Conservation (phyloP, 169 alveolate species). For the Cryptosporidium ubiquitum region DNA sequence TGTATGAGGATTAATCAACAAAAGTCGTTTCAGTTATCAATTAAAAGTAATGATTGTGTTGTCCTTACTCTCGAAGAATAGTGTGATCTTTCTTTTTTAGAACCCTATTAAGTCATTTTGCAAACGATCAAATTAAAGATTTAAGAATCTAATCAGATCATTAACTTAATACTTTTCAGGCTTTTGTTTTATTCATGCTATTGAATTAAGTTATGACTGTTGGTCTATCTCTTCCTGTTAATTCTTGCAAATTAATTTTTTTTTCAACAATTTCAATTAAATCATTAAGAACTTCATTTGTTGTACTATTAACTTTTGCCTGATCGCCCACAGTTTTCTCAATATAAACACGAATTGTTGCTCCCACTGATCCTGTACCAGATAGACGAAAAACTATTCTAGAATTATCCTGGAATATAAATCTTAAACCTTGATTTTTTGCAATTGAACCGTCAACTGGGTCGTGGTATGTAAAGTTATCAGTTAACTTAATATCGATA, state of each 20-base stretch:
- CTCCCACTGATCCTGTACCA: constrained; percentile 93
- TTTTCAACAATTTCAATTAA: constrained; percentile 61
- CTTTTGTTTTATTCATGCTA: neutral
- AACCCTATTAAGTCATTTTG: constrained; percentile 1
- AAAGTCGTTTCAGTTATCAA: too few species aligned
- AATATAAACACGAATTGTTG: constrained; percentile 93
- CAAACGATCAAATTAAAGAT: too few species aligned
- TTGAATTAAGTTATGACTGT: constrained; percentile 70
- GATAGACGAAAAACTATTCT: constrained; percentile 91
- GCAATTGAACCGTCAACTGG: constrained; percentile 93
- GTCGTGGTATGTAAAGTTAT: constrained; percentile 88
- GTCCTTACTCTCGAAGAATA: neutral
- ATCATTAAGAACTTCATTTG: constrained; percentile 24
- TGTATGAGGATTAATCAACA: neutral
- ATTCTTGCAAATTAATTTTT: constrained; percentile 20
- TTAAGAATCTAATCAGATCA: neutral
- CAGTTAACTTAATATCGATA: constrained; percentile 77
- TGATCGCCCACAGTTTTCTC: constrained; percentile 85
- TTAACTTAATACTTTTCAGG: too few species aligned
- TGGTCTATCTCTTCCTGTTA: constrained; percentile 74
- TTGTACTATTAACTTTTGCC: constrained; percentile 8
- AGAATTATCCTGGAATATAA: constrained; percentile 88
- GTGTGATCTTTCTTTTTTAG: neutral
- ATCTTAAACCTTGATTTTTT: constrained; percentile 92
- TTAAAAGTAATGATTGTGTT: too few species aligned